Conservation (phyloP, 495 filamentous ascomycete species). For the Penicillium maclennaniae region DNA sequence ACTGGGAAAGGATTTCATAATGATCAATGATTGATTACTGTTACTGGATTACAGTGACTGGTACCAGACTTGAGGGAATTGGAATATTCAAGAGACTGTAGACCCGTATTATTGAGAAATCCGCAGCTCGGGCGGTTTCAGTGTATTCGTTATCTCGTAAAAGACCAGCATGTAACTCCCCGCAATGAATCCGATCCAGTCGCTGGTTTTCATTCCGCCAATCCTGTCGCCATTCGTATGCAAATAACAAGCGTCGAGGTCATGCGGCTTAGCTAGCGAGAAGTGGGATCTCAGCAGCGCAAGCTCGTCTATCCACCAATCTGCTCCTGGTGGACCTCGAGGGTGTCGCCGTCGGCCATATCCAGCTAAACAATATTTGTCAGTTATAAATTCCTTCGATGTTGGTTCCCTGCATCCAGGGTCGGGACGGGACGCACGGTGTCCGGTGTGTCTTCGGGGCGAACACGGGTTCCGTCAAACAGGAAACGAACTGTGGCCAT, state of each 20-base stretch:
- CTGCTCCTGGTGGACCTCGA: constrained; percentile 98
- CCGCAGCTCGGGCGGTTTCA: constrained; percentile 1
- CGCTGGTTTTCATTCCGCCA: not conserved
- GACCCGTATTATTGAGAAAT: constrained; percentile 3
- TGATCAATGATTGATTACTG: not conserved
- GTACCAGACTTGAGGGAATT: not conserved
- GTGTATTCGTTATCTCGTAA: constrained; percentile 23
- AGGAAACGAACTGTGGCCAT: constrained; percentile 84
- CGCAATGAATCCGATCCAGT: not conserved
- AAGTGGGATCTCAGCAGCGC: not conserved
- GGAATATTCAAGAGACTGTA: not conserved
- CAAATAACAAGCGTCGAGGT: not conserved
- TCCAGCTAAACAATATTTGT: constrained; percentile 61
- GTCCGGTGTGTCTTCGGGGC: constrained; percentile 84
- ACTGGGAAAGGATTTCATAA: not conserved
- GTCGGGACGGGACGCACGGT: constrained; percentile 71
- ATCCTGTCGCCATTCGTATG: not conserved
- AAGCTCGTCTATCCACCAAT: constrained; percentile 64
- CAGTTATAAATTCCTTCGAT: not conserved
- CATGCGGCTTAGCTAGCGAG: not conserved
- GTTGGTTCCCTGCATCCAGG: too few relatives aligned
- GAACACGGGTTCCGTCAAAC: constrained; percentile 90
- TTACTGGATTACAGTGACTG: not conserved
- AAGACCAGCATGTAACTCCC: constrained; percentile 7
- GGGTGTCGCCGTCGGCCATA: constrained; percentile 93